Evolutionary conservation across 192 early-diverging fungal species (phyloP).

Genomic region (Rhizophlyctis rosea): DNA sequence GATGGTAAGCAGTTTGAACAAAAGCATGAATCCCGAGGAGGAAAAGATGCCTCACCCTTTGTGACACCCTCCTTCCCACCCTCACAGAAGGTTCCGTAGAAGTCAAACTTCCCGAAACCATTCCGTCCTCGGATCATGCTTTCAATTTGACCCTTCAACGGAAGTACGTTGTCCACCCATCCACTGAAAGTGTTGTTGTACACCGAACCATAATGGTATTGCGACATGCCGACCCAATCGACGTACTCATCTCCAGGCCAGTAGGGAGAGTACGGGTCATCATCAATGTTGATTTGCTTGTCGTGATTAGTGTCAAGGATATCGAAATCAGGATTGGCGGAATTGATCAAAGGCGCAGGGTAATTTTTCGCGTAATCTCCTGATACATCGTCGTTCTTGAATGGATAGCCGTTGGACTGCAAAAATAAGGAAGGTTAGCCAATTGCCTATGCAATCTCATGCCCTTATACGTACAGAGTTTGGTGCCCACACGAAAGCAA

Average conservation of each 20-base stretch:
- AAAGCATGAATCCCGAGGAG: too few relatives aligned
- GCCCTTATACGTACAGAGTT: too few relatives aligned
- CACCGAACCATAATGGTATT: constrained; percentile 41
- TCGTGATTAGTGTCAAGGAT: constrained; percentile 47
- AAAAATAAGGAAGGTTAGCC: too few relatives aligned
- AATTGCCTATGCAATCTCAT: too few relatives aligned
- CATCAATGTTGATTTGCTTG: constrained; percentile 29
- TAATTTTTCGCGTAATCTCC: too few relatives aligned
- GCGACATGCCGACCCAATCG: constrained; percentile 46
- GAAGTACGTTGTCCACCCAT: constrained; percentile 21
- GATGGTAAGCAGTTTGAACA: too few relatives aligned
- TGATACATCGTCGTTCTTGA: constrained; percentile 16
- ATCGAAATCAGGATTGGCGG: not conserved
- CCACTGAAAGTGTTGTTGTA: constrained; percentile 40
- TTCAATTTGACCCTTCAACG: constrained; percentile 21
- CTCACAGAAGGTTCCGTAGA: constrained; percentile 39
- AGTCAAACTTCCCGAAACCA: constrained; percentile 22
- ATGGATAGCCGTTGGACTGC: constrained; percentile 43
- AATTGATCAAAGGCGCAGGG: too few relatives aligned
- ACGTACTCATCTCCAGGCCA: constrained; percentile 51
- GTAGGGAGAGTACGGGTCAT: constrained; percentile 50
- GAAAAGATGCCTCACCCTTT: too few relatives aligned
- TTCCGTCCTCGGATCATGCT: constrained; percentile 23
- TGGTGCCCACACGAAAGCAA: constrained; percentile 38
- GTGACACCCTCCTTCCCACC: constrained; percentile 27